Percentiles rank a stretch among this genome's conserved stretches.
phyloP scores from a whole-genome alignment of 2,329 filamentous ascomycete genomes.

The Neofusicoccum sp. region DNA sequence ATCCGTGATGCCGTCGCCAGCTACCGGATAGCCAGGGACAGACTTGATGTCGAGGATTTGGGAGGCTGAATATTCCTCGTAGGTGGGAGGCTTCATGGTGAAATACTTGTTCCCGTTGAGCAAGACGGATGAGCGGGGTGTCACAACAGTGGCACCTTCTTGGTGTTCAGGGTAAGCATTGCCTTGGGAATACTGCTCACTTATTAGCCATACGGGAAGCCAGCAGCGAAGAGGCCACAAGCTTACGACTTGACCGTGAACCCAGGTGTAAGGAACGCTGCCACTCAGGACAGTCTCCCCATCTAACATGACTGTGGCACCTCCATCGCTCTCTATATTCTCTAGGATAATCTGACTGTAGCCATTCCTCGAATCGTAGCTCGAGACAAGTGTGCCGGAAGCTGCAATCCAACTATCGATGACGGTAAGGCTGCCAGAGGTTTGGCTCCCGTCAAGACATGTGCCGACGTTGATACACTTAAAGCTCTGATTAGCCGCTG shows the following conservation, averaged over 20 bases:
- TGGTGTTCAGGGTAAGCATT: not conserved
- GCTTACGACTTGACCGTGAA: not conserved
- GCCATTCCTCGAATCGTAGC: not conserved
- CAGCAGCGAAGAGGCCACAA: too few relatives aligned
- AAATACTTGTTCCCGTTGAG: not conserved
- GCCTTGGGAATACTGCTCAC: not conserved
- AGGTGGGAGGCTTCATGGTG: slow-evolving; percentile 15
- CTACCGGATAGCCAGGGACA: not conserved
- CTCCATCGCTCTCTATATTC: slow-evolving; percentile 9
- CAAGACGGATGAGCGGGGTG: not conserved
- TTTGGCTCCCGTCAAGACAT: slow-evolving; percentile 5
- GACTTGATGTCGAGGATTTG: slow-evolving; percentile 18
- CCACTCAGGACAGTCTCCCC: not conserved
- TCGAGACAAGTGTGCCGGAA: slow-evolving; percentile 1
- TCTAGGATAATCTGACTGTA: slow-evolving; percentile 15
- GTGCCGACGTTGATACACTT: not conserved
- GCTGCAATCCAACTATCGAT: not conserved
- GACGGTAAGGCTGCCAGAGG: slow-evolving; percentile 2
- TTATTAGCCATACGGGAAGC: not conserved
- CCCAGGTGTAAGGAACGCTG: slow-evolving; percentile 7
- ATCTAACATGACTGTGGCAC: not conserved
- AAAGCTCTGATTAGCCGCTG: not conserved
- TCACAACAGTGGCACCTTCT: not conserved
- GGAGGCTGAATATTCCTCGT: not conserved
- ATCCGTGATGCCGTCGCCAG: slow-evolving; percentile 13